A percentile compares a stretch with the other conserved stretches of the same genome.
phyloP scores from a whole-genome alignment of 78 protist species.

The Planoprotostelium fungivorum region DNA sequence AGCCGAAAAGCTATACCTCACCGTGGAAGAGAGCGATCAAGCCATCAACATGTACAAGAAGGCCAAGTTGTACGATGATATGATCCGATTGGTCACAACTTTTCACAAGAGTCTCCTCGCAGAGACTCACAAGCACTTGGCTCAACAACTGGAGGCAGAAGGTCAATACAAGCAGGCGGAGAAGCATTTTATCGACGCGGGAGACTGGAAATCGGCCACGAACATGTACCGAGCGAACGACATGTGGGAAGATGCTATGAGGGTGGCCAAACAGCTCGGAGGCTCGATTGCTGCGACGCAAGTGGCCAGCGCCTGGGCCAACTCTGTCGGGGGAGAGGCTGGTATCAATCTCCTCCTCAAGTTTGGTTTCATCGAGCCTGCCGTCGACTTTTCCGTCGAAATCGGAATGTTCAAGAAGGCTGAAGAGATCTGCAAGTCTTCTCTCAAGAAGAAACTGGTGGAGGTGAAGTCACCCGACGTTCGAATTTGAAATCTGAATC shows the following conservation, averaged over 20 bases:
- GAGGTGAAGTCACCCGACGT: too few species aligned
- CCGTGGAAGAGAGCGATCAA: slow-evolving; percentile 60
- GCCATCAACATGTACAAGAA: slow-evolving; percentile 86
- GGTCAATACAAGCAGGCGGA: slow-evolving; percentile 63
- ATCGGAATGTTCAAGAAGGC: slow-evolving; percentile 18
- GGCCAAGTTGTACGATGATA: slow-evolving; percentile 63
- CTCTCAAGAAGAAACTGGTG: slow-evolving; percentile 1
- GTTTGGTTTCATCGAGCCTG: slow-evolving; percentile 70
- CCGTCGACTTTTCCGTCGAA: slow-evolving; percentile 71
- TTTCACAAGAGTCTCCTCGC: slow-evolving; percentile 43
- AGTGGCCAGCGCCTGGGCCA: slow-evolving; percentile 58
- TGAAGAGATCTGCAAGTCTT: neutral
- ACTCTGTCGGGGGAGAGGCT: slow-evolving; percentile 66
- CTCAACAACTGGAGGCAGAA: slow-evolving; percentile 74
- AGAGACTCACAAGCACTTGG: slow-evolving; percentile 74
- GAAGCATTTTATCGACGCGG: slow-evolving; percentile 54
- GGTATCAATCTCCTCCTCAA: slow-evolving; percentile 71
- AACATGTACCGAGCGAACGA: slow-evolving; percentile 75
- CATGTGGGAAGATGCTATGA: slow-evolving; percentile 83
- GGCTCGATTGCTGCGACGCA: slow-evolving; percentile 53
- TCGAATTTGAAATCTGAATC: too few species aligned
- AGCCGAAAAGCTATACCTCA: slow-evolving; percentile 61
- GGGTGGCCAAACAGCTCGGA: slow-evolving; percentile 70
- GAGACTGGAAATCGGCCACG: slow-evolving; percentile 75
- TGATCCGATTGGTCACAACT: slow-evolving; percentile 70